These are phyloP conservation scores for Pyrus bretschneideri DNA, from an alignment of 306 rosid species.

Conservation along the genomic window DNA sequence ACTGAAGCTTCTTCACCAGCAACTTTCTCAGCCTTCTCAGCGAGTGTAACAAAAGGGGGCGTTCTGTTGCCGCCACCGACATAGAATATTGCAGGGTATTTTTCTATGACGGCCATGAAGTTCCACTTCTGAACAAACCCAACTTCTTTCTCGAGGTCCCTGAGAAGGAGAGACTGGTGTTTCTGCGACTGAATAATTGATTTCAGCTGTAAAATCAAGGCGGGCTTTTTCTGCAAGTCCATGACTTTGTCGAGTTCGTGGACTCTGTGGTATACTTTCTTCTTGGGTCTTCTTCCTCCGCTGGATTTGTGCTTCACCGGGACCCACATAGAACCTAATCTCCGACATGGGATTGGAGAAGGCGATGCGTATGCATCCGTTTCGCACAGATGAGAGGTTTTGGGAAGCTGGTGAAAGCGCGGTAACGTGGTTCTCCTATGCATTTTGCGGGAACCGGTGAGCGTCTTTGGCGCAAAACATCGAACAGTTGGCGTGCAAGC, in stretches of 20 bases:
- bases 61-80: constrained; percentile 39
- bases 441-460: not conserved
- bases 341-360: not conserved
- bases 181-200: constrained; percentile 61
- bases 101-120: constrained; percentile 69
- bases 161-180: constrained; percentile 28
- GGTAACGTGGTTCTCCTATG: not conserved
- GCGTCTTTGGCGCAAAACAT: constrained; percentile 6
- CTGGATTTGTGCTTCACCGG: constrained; percentile 40
- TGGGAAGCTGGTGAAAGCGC: constrained; percentile 5
- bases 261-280: constrained; percentile 58
- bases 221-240: constrained; percentile 76
- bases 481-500: constrained; percentile 17
- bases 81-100: constrained; percentile 57
- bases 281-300: constrained; percentile 80
- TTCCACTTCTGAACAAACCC: constrained; percentile 88
- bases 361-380: not conserved
- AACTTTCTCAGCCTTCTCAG: constrained; percentile 43
- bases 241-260: constrained; percentile 63
- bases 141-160: constrained; percentile 75
- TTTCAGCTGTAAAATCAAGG: constrained; percentile 50
- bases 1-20: constrained; percentile 48
- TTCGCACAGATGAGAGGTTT: not conserved
- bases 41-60: constrained; percentile 53
- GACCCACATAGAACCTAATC: constrained; percentile 13